Conservation (phyloP, 2,329 filamentous ascomycete species). For the Akanthomyces lecanii region DNA sequence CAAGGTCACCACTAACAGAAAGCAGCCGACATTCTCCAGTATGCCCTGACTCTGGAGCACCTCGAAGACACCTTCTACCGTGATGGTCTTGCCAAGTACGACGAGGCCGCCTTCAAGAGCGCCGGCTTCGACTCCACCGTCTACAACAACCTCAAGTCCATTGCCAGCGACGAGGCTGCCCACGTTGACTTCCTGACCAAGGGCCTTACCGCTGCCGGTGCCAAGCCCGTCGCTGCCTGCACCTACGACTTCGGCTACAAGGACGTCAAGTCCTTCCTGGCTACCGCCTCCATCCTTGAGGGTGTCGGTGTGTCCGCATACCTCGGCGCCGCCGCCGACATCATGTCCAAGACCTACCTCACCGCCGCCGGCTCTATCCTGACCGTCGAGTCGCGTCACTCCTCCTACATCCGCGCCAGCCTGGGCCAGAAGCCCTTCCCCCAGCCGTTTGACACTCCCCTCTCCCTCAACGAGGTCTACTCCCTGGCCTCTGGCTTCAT, state of each 20-base stretch:
- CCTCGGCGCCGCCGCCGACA: conserved; percentile 64
- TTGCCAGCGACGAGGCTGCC: conserved; percentile 58
- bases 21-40: conserved; percentile 18
- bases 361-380: conserved; percentile 65
- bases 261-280: conserved; percentile 62
- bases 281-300: conserved; percentile 66
- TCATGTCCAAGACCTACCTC: conserved; percentile 57
- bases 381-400: conserved; percentile 69
- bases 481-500: conserved; percentile 72
- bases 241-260: conserved; percentile 69
- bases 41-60: conserved; percentile 67
- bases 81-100: conserved; percentile 65
- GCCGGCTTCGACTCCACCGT: conserved; percentile 54
- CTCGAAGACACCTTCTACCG: conserved; percentile 71
- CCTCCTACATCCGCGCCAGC: conserved; percentile 65
- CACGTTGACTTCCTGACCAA: conserved; percentile 33
- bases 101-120: conserved; percentile 58
- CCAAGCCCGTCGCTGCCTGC: conserved; percentile 64
- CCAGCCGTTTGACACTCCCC: conserved; percentile 65
- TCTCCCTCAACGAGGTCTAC: conserved; percentile 66
- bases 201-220: conserved; percentile 43
- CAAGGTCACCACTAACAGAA: conserved; percentile 16
- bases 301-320: conserved; percentile 71
- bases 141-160: conserved; percentile 56
- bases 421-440: conserved; percentile 57